Conservation (phyloP, 2,329 filamentous ascomycete genomes). For the Ophiognomonia clavigignenti-juglandacearum region DNA sequence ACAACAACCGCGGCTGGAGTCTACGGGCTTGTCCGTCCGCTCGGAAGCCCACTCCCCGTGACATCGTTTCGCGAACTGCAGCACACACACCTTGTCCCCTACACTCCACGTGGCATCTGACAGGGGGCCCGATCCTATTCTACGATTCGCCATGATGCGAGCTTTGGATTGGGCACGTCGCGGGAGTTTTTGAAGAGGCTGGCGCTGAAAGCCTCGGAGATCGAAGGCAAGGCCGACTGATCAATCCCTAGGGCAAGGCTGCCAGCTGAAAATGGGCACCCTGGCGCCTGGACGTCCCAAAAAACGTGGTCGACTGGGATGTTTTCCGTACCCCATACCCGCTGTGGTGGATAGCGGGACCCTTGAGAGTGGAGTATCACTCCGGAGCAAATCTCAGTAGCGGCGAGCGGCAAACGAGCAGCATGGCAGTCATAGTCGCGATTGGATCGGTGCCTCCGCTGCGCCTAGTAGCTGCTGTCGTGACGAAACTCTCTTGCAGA, state of each 20-base stretch:
- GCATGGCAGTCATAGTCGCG: constrained; percentile 5
- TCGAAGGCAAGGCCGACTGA: too few species aligned
- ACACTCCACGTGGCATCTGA: not conserved
- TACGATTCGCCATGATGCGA: not conserved
- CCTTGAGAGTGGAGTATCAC: not conserved
- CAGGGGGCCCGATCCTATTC: not conserved
- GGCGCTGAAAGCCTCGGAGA: not conserved
- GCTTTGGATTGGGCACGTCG: not conserved
- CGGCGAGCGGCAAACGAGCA: too few species aligned
- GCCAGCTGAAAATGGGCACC: not conserved
- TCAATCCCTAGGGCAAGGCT: not conserved
- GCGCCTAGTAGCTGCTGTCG: not conserved
- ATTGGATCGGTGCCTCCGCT: not conserved
- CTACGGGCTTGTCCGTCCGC: constrained; percentile 5
- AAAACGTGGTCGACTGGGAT: constrained; percentile 12
- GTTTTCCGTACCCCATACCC: not conserved
- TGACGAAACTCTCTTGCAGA: not conserved
- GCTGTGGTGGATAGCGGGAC: not conserved
- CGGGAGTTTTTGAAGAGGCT: not conserved
- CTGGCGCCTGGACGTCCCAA: constrained; percentile 4
- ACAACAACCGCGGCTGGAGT: not conserved
- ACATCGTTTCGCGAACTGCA: not conserved
- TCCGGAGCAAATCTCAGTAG: not conserved
- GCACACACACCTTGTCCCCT: not conserved
- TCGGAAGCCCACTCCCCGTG: not conserved